phyloP scores from a whole-genome alignment of 2,329 filamentous ascomycete genomes.

The Claviceps lovelessii region DNA sequence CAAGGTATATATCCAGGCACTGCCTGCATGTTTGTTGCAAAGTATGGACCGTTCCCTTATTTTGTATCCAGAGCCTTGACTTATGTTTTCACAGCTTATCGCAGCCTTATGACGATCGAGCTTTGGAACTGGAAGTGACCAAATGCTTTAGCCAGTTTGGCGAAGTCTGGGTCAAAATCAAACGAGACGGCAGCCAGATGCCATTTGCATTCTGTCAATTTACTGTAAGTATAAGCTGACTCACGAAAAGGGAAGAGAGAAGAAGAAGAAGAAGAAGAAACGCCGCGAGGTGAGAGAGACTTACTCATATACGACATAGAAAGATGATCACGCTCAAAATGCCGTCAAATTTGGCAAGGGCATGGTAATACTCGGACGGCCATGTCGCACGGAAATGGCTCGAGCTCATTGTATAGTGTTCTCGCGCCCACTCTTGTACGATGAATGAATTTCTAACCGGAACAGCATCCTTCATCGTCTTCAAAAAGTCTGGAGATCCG shows the following conservation, averaged over 20 bases:
- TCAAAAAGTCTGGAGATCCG: slow-evolving; percentile 18
- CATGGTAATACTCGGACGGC: slow-evolving; percentile 36
- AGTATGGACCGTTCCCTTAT: slow-evolving; percentile 32
- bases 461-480: slow-evolving; percentile 37
- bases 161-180: slow-evolving; percentile 47
- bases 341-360: slow-evolving; percentile 35
- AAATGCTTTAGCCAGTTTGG: slow-evolving; percentile 39
- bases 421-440: not conserved
- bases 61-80: not conserved
- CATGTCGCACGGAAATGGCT: slow-evolving; percentile 45
- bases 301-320: slow-evolving; percentile 19
- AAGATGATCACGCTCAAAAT: slow-evolving; percentile 30
- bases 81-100: slow-evolving; percentile 29
- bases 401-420: slow-evolving; percentile 43
- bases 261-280: too few species aligned
- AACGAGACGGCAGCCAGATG: slow-evolving; percentile 42
- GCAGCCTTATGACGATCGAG: slow-evolving; percentile 32
- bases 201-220: slow-evolving; percentile 52
- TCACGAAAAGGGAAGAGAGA: not conserved
- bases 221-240: slow-evolving; percentile 31
- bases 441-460: slow-evolving; percentile 10
- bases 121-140: slow-evolving; percentile 38
- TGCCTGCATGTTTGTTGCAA: slow-evolving; percentile 51
- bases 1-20: slow-evolving; percentile 38
- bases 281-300: not conserved